phyloP scores from a whole-genome alignment of 148 eudicot species.

The Cornus kousa region DNA sequence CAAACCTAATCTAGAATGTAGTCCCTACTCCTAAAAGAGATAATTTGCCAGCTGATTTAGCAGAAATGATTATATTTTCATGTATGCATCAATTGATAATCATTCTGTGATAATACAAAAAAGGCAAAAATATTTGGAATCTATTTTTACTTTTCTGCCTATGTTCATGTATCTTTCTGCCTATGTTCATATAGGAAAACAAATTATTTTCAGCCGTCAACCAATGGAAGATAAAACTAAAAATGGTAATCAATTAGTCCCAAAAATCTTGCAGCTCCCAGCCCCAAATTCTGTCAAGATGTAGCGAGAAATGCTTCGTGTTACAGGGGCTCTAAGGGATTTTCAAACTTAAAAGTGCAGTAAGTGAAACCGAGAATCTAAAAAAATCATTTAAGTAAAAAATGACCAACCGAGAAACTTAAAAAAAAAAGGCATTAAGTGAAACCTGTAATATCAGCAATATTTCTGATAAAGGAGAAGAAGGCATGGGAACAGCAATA shows the following conservation, averaged over 20 bases:
- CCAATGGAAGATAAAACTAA: neutral
- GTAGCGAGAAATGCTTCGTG: neutral
- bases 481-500: neutral
- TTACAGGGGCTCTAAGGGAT: neutral
- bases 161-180: neutral
- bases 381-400: neutral
- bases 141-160: neutral
- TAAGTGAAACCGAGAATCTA: neutral
- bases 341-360: neutral
- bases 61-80: neutral
- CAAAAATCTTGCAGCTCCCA: neutral
- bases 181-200: neutral
- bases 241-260: neutral
- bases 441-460: neutral
- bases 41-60: neutral
- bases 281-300: neutral
- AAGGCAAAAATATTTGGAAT: neutral
- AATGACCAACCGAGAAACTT: neutral
- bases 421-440: neutral
- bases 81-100: neutral
- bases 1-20: constrained; percentile 3
- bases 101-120: neutral
- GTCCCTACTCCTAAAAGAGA: neutral
- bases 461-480: neutral
- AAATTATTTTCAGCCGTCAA: neutral